Base-by-base conservation (phyloP, 2,329 filamentous ascomycete genomes). In the Hymenoscyphus occultus region DNA sequence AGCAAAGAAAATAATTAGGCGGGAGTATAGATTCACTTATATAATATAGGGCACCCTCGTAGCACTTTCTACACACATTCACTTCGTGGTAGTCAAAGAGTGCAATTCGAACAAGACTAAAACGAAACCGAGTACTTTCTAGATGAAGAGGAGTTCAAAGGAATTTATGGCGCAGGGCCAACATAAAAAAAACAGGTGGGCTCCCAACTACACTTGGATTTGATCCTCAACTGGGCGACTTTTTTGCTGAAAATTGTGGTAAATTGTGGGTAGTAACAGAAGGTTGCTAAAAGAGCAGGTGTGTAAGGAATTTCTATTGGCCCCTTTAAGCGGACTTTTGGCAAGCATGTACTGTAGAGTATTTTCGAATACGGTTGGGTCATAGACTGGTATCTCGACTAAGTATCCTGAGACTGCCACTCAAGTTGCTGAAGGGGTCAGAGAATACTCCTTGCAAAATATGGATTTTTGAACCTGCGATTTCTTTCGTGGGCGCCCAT, bases 381-480 rank as follows among this genome's bases (percentile, higher is more conserved):
- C 14, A 51, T n/a, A 51, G 45, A 22, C 19, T 12, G 19, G 19
- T 6, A 51, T 51, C 19, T 4, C 22, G n/a, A 19, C 45, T 3
- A 51, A 51, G 45, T 51, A 51, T 19, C 45, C 45, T 6, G 45
- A 51, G 19, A 51, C 45, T 51, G 45, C 22, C 45, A n/a, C 45
- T 51, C 45, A 51, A 51, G 12, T 19, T 28, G 45, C n/a, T 12
- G 45, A 51, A 10, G 45, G 7, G 5, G 10, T 19, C 7, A n/a
- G 45, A 51, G 22, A 22, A 51, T 51, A 51, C 19, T 51, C 45
- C 19, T 19, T 51, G 22, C 45, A n/a, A 4, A n/a, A 51, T 6
- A 70, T 75, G 2, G 73, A 77, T 1, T 80, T 80, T 51, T 80
- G 78, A 78, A 80, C 78, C 0, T 79, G 78, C 59, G 78, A 78